phyloP scores from a whole-genome alignment of 208 protist species.

The Acanthamoeba quina region DNA sequence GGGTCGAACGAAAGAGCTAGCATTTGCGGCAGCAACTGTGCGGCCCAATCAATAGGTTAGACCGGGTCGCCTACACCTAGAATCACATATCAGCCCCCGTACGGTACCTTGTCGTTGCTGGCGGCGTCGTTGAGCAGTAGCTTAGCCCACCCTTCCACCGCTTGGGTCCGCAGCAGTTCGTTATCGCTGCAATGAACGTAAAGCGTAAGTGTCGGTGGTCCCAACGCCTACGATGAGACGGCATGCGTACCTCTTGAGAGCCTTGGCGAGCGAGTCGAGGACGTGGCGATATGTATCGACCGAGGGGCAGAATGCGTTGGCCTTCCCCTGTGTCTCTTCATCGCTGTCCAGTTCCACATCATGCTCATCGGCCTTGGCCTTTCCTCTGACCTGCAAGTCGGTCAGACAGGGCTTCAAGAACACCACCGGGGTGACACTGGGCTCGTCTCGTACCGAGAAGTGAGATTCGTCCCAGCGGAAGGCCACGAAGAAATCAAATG shows the following conservation, averaged over 20 bases:
- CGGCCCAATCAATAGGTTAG: neutral
- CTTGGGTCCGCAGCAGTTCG: neutral
- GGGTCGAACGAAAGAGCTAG: constrained; percentile 1
- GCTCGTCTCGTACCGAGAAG: neutral
- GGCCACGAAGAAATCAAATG: neutral
- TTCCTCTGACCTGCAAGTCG: neutral
- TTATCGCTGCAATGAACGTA: neutral
- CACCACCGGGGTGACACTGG: neutral
- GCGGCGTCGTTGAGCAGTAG: neutral
- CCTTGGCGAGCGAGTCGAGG: neutral
- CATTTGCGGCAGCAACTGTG: neutral
- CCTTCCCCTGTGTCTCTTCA: neutral
- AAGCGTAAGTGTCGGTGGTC: too few species aligned
- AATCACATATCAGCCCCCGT: too few species aligned
- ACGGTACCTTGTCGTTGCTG: neutral
- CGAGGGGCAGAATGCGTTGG: neutral
- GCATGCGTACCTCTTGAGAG: neutral
- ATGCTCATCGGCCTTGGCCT: neutral
- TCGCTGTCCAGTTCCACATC: neutral
- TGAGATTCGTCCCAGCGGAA: constrained; percentile 19
- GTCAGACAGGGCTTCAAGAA: too few species aligned
- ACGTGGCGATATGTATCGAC: neutral
- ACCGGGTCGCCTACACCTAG: neutral
- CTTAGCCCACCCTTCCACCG: constrained; percentile 1
- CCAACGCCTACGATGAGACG: too few species aligned